Base-by-base conservation (phyloP, 768 basidiomycete genomes). In the Auriscalpium vulgare region DNA sequence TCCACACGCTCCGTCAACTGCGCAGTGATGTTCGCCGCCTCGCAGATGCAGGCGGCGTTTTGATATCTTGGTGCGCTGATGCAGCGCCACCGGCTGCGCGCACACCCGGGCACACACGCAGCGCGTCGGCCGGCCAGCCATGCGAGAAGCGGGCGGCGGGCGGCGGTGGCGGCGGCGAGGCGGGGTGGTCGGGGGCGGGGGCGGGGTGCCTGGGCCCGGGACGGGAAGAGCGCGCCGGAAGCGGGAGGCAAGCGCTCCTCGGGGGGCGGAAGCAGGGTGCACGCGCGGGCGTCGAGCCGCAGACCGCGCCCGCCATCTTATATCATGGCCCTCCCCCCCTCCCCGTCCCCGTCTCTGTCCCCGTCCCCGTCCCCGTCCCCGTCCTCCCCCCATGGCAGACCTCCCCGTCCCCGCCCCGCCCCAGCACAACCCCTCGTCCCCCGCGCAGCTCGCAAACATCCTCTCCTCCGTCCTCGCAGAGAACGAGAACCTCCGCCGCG, bases 391-490 rank as follows among this genome's bases (percentile, higher is more conserved):
- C 53, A n/a, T n/a, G n/a, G n/a, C n/a, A n/a, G n/a, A n/a, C 56
- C 44, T 54, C 40, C 59, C 56, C 56, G 51, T 54, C 55, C 52
- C 52, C 37, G 17, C 4, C 54, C 51, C 8, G n/a, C 34, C 46
- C 40, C 57, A 56, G 47, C 34, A 53, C 49, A 10, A 44, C 17
- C 44, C 51, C 51, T 47, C 23, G 7, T 56, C 58, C 56, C 55
- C 59, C 43, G 53, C 61, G 21, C 61, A 62, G 56, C 61, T 62
- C 23, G 59, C 59, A 13, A 56, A 37, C 53, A 57, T 60, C 36
- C 59, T 62, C 53, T 62, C 61, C 21, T 53, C 55, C 29, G 61
- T 62, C 54, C 59, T 60, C 51, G 61, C 54, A 10, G 61, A 62
- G 50, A 62, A 62, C 47, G 61, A 60, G 35, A n/a, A 52, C 47